Conservation (phyloP, 2,329 filamentous ascomycete species). For the Pseudohalonectria lignicola region DNA sequence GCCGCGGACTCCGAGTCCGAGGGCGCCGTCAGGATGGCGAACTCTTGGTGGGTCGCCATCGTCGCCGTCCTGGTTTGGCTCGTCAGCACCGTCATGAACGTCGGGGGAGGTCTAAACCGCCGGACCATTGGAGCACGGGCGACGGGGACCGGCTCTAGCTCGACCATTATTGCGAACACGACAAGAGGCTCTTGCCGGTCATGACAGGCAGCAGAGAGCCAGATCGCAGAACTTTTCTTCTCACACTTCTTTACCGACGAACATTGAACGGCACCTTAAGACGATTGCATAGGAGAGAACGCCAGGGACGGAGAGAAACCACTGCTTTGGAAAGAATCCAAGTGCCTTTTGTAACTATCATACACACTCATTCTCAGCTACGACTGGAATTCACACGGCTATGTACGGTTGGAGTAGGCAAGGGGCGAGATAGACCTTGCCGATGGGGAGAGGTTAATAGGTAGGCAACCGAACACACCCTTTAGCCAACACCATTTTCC, state of each 20-base stretch:
- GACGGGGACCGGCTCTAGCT: neutral
- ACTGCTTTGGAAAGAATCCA: neutral
- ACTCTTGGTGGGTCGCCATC: slow-evolving; percentile 52
- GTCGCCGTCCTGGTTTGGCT: slow-evolving; percentile 56
- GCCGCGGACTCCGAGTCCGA: slow-evolving; percentile 2
- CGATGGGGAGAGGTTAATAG: neutral
- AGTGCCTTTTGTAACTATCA: neutral
- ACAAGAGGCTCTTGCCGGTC: neutral
- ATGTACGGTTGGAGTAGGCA: neutral
- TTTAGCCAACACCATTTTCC: neutral
- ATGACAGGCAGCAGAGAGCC: neutral
- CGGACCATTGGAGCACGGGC: neutral
- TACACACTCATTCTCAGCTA: neutral
- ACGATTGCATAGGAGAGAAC: neutral
- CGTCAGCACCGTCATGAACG: slow-evolving; percentile 65
- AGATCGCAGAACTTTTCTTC: neutral
- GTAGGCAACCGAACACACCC: neutral
- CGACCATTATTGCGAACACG: neutral
- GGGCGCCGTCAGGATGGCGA: slow-evolving; percentile 50
- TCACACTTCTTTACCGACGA: neutral
- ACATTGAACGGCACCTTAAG: neutral
- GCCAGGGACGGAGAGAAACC: neutral
- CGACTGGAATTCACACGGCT: neutral
- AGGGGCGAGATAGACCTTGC: neutral
- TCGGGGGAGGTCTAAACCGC: slow-evolving; percentile 24